phyloP scores from a whole-genome alignment of 495 filamentous ascomycete species.

The Polyplosphaeria fusca region DNA sequence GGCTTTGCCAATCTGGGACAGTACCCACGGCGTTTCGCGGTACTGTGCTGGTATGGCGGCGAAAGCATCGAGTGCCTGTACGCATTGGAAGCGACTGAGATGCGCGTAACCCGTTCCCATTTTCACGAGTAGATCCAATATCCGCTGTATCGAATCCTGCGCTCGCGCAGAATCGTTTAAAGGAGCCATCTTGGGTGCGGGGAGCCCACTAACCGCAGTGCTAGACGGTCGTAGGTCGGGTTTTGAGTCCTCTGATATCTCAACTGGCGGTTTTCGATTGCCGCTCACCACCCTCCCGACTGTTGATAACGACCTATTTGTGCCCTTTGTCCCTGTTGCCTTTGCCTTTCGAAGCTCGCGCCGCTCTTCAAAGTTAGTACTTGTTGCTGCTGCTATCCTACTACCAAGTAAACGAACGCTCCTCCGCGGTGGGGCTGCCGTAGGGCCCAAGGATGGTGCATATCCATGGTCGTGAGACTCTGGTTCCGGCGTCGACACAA shows the following conservation, averaged over 20 bases:
- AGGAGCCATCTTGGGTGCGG: conserved; percentile 23
- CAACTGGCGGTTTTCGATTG: conserved; percentile 67
- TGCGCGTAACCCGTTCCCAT: conserved; percentile 75
- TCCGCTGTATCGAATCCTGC: conserved; percentile 69
- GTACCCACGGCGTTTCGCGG: conserved; percentile 91
- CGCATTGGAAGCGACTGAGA: conserved; percentile 71
- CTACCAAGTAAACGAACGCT: conserved; percentile 72
- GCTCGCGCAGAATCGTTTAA: conserved; percentile 39
- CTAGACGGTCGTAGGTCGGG: conserved; percentile 48
- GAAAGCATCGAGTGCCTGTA: conserved; percentile 70
- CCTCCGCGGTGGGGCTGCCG: conserved; percentile 66
- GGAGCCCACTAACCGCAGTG: conserved; percentile 5
- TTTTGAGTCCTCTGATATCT: conserved; percentile 64
- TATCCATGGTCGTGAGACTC: conserved; percentile 38
- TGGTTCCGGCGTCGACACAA: conserved; percentile 37
- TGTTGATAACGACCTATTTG: conserved; percentile 54
- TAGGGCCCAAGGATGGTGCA: conserved; percentile 40
- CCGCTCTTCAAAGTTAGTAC: conserved; percentile 54
- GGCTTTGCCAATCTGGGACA: conserved; percentile 82
- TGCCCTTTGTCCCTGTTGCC: conserved; percentile 58
- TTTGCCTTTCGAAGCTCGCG: conserved; percentile 77
- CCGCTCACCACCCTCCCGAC: conserved; percentile 85
- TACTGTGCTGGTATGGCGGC: conserved; percentile 66
- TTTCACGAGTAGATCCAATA: conserved; percentile 79
- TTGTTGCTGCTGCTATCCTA: conserved; percentile 46